Evolutionary conservation across 2,329 filamentous ascomycete genomes (phyloP).

Genomic region (Fusarium succisae): DNA sequence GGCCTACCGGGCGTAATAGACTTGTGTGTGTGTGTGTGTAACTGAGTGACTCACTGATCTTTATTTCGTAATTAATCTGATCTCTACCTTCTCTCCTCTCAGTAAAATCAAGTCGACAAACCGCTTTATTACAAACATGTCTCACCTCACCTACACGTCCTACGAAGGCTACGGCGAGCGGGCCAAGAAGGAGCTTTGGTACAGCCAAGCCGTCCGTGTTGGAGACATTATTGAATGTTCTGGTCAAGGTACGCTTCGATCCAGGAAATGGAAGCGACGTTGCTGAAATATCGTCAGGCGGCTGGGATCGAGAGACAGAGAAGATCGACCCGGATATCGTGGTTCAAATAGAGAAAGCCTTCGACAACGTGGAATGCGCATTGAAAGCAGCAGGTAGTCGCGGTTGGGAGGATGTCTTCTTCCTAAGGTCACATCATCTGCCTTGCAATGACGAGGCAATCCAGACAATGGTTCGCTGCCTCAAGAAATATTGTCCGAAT

Average conservation of each 20-base stretch:
- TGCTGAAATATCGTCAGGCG: background rate
- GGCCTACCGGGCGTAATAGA: too few species aligned
- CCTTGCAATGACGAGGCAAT: background rate
- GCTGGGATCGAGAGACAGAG: background rate
- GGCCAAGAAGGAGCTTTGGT: background rate
- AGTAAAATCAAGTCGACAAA: too few species aligned
- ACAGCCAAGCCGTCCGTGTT: background rate
- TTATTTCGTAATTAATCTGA: background rate
- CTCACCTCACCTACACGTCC: background rate
- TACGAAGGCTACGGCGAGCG: background rate
- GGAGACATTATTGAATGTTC: background rate
- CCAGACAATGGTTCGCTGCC: background rate
- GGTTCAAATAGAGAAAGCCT: background rate
- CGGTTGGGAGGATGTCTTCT: background rate
- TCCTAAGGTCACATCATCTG: background rate
- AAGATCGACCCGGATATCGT: background rate
- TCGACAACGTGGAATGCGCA: background rate
- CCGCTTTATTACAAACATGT: background rate
- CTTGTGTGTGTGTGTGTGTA: too few species aligned
- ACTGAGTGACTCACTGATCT: background rate
- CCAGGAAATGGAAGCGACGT: background rate
- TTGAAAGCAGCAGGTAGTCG: background rate
- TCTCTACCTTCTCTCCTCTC: too few species aligned
- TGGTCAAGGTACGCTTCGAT: rapidly evolving
- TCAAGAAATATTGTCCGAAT: background rate